phyloP scores from a whole-genome alignment of 1,284 basidiomycete species.

The Spongispora temasekensis region DNA sequence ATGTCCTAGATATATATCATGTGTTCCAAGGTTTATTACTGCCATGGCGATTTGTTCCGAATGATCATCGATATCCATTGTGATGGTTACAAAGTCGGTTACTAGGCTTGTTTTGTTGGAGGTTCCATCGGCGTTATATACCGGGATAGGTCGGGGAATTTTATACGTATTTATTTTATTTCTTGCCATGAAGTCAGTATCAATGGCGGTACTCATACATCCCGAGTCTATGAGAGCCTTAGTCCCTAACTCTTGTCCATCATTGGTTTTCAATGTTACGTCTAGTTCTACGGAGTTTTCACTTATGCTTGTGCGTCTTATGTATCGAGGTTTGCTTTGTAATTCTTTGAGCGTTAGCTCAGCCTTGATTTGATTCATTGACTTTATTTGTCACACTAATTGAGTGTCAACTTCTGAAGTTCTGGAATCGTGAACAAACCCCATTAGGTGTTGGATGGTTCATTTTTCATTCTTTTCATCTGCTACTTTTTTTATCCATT shows the following conservation, averaged over 20 bases:
- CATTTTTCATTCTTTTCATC: neutral
- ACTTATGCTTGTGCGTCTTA: neutral
- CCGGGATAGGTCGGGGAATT: neutral
- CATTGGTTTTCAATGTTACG: neutral
- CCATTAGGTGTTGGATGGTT: neutral
- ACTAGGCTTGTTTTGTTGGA: neutral
- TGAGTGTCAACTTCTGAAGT: fast-evolving
- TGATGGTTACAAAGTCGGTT: neutral
- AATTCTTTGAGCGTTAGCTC: neutral
- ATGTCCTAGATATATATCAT: neutral
- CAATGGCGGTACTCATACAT: neutral
- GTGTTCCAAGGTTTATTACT: neutral
- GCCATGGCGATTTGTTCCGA: neutral
- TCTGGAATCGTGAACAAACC: neutral
- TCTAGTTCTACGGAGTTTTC: neutral
- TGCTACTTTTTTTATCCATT: neutral
- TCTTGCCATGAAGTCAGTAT: neutral
- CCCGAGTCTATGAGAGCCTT: neutral
- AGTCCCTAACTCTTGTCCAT: neutral
- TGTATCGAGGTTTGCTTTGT: neutral
- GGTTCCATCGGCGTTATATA: neutral
- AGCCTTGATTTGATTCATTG: neutral
- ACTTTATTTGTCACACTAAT: fast-evolving
- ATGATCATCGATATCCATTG: neutral
- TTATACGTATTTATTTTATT: neutral